Evolutionary conservation across 208 protist genomes (phyloP).

Genomic region (Crithidia fasciculata): DNA sequence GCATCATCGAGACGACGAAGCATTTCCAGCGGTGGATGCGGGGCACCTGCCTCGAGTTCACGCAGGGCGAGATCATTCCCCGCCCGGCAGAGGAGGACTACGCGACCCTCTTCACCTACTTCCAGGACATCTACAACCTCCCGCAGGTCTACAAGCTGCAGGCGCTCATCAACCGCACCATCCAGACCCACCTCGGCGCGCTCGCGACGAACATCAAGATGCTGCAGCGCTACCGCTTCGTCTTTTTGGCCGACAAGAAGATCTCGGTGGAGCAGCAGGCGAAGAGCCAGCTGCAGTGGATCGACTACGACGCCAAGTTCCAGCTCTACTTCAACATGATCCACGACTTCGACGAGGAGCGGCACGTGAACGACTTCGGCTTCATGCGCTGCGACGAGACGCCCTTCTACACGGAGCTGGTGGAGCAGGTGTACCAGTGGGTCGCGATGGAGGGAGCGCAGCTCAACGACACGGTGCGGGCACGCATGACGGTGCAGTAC

Average conservation of each 20-base stretch:
- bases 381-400: conserved; percentile 95
- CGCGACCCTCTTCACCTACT: conserved; percentile 93
- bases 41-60: conserved; percentile 96
- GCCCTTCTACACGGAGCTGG: conserved; percentile 90
- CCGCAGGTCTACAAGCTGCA: conserved; percentile 91
- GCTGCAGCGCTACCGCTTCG: conserved; percentile 93
- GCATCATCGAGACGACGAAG: conserved; percentile 95
- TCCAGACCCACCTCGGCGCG: conserved; percentile 92
- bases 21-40: conserved; percentile 96
- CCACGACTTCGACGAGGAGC: conserved; percentile 87
- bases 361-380: conserved; percentile 92
- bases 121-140: conserved; percentile 93
- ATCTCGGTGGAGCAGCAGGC: conserved; percentile 94
- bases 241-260: conserved; percentile 94
- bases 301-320: conserved; percentile 96
- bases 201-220: conserved; percentile 93
- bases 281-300: conserved; percentile 94
- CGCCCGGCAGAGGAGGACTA: conserved; percentile 84
- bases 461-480: conserved; percentile 89
- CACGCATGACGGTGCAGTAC: conserved; percentile 82
- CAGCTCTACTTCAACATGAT: conserved; percentile 95
- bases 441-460: conserved; percentile 93
- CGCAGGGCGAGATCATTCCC: conserved; percentile 89
- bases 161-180: conserved; percentile 88
- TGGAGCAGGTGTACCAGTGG: conserved; percentile 94